A percentile compares a stretch with the other conserved stretches of the same genome.
Conservation (phyloP, 140 eudicot species). For the Flaveria floridana region DNA sequence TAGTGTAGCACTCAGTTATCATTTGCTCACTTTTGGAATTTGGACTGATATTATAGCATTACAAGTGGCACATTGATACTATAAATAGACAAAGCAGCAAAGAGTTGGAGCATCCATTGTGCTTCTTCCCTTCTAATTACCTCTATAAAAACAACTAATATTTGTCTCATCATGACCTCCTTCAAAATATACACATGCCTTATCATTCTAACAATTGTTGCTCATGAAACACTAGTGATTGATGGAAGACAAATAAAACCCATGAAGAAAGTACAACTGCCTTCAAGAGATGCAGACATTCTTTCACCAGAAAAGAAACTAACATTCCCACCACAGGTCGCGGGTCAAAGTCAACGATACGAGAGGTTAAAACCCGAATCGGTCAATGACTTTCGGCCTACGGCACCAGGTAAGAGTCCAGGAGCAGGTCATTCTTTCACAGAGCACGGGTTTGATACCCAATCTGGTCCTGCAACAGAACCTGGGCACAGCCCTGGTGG, state of each 20-base stretch:
- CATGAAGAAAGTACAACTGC: constrained; percentile 15
- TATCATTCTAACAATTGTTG: constrained; percentile 32
- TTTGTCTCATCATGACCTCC: constrained; percentile 42
- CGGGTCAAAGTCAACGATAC: constrained; percentile 18
- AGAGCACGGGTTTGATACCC: constrained; percentile 23
- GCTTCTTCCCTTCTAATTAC: constrained; percentile 29
- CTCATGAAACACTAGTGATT: constrained; percentile 29
- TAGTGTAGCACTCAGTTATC: constrained; percentile 23
- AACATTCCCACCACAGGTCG: constrained; percentile 12
- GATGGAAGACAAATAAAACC: constrained; percentile 47
- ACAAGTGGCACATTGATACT: constrained; percentile 28
- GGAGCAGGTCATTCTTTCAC: constrained; percentile 58
- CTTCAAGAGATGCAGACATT: constrained; percentile 22
- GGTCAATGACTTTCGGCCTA: constrained; percentile 51
- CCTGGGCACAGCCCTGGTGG: constrained; percentile 75
- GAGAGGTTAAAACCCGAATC: constrained; percentile 22
- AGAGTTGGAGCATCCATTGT: constrained; percentile 42
- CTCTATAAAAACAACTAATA: constrained; percentile 2
- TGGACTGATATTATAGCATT: constrained; percentile 1
- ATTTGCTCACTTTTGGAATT: constrained; percentile 8
- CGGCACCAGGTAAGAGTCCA: constrained; percentile 77
- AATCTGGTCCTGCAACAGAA: constrained; percentile 36
- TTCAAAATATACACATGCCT: constrained; percentile 26
- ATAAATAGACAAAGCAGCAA: constrained; percentile 49
- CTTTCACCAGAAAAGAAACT: constrained; percentile 12